Base-by-base conservation (phyloP, 495 filamentous ascomycete species). In the Xylaria venustula region DNA sequence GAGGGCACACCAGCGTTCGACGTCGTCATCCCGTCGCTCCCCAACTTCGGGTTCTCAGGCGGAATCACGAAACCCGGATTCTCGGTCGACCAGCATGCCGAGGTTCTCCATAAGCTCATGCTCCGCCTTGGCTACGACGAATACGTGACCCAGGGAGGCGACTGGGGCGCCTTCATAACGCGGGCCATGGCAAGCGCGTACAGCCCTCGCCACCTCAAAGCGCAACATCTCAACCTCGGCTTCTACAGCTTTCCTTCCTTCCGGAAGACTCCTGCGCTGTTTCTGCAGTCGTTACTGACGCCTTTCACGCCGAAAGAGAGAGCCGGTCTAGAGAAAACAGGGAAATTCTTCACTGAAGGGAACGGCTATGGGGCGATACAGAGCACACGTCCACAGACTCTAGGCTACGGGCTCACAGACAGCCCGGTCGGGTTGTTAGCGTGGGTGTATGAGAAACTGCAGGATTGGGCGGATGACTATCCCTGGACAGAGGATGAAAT, bases 111-210 rank as follows among this genome's bases (percentile, higher is more conserved):
- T 66, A 83, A 83, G 49, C 79, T 90, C 0, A 90, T 90, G 87
- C 62, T 79, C 11, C 69, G 72, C 42, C 80, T 90, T 8, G 85
- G 86, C 0, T 90, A 90, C 70, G 47, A 71, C 17, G 59, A 81
- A 63, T 90, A 90, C 69, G 83, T 82, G 7, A 85, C 83, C 0
- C 88, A 90, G 74, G 87, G 83, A 42, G 87, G 87, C 50, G 87
- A 90, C 70, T 86, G 85, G 82, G 88, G 87, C 34, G 85, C 71
- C 62, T 73, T 77, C 62, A 82, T 90, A 47, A 83, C 85, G 14
- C 81, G 88, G 26, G 60, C 73, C 12, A 77, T 90, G 14, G 83
- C 45, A 12, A 47, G 22, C 11, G 79, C 4, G 45, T 73, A n/a
- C 67, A 81, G 7, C 85, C 87, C 66, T 85, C 86, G 0, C 32